A percentile compares a stretch with the other conserved stretches of the same genome.
These are phyloP conservation scores for Garcia nutans DNA, from an alignment of 345 rosid species.

Conservation along the genomic window DNA sequence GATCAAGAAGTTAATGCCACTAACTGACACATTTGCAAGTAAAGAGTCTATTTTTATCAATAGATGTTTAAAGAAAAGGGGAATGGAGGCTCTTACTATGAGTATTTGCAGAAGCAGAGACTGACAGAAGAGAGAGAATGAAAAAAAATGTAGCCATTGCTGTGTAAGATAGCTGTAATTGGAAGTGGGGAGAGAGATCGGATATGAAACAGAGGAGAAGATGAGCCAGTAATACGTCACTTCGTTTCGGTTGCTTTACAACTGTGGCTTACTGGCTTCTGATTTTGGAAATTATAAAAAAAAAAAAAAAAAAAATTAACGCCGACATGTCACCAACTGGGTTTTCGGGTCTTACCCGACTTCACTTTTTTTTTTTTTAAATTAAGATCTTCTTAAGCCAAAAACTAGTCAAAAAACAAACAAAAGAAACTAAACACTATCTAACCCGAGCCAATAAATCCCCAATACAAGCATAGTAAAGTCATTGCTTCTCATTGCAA, in stretches of 20 bases:
- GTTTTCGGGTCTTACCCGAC: slow-evolving; percentile 17
- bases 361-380: not conserved
- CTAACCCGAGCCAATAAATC: too few relatives aligned
- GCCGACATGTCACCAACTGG: slow-evolving; percentile 27
- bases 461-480: too few relatives aligned
- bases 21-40: not conserved
- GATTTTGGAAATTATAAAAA: not conserved
- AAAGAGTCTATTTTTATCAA: not conserved
- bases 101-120: slow-evolving; percentile 37
- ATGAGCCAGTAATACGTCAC: slow-evolving; percentile 22
- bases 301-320: not conserved
- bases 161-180: not conserved
- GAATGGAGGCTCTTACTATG: slow-evolving; percentile 26
- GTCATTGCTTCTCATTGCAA: too few relatives aligned
- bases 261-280: not conserved
- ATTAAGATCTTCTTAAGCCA: too few relatives aligned
- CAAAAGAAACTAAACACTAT: too few relatives aligned
- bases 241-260: slow-evolving; percentile 28
- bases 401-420: too few relatives aligned
- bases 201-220: slow-evolving; percentile 18
- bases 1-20: slow-evolving; percentile 20
- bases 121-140: slow-evolving; percentile 28
- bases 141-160: slow-evolving; percentile 25
- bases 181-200: not conserved
- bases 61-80: not conserved